These are phyloP conservation scores for Neonectria ditissima DNA, from an alignment of 2,329 filamentous ascomycete genomes.

Conservation along the genomic window DNA sequence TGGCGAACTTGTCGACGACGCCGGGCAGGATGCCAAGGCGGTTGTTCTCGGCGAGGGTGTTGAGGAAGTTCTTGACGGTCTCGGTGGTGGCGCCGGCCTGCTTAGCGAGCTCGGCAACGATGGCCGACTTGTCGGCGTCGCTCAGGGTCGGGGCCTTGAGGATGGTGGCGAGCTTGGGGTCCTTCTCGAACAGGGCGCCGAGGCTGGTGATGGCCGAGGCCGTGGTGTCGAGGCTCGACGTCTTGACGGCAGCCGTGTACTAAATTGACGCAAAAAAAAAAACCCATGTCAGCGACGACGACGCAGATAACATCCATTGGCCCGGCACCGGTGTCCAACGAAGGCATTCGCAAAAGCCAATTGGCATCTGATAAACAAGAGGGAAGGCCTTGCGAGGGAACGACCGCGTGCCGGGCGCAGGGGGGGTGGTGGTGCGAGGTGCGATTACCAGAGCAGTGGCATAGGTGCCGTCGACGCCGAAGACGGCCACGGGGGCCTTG, in stretches of 20 bases:
- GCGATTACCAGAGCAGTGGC: slow-evolving; percentile 93
- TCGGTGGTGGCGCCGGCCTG: slow-evolving; percentile 79
- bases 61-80: slow-evolving; percentile 94
- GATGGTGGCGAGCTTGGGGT: slow-evolving; percentile 82
- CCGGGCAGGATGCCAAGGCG: slow-evolving; percentile 84
- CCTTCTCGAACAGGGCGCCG: slow-evolving; percentile 78
- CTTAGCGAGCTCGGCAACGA: slow-evolving; percentile 91
- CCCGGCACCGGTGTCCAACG: slow-evolving; percentile 28
- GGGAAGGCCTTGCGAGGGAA: slow-evolving; percentile 2
- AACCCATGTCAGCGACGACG: slow-evolving; percentile 40
- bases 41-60: slow-evolving; percentile 95
- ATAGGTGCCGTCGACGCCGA: slow-evolving; percentile 97
- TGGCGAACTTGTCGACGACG: slow-evolving; percentile 87
- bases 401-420: slow-evolving; percentile 8
- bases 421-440: slow-evolving; percentile 17
- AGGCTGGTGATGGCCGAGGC: slow-evolving; percentile 83
- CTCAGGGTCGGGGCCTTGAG: slow-evolving; percentile 84
- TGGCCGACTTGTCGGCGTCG: slow-evolving; percentile 82
- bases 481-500: slow-evolving; percentile 91
- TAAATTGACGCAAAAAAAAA: slow-evolving; percentile 63
- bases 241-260: slow-evolving; percentile 97
- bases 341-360: slow-evolving; percentile 36
- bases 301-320: slow-evolving; percentile 40
- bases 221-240: slow-evolving; percentile 84
- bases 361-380: slow-evolving; percentile 27